Evolutionary conservation across 169 alveolate species (phyloP).

Genomic region (Cardiosporidium cionae): DNA sequence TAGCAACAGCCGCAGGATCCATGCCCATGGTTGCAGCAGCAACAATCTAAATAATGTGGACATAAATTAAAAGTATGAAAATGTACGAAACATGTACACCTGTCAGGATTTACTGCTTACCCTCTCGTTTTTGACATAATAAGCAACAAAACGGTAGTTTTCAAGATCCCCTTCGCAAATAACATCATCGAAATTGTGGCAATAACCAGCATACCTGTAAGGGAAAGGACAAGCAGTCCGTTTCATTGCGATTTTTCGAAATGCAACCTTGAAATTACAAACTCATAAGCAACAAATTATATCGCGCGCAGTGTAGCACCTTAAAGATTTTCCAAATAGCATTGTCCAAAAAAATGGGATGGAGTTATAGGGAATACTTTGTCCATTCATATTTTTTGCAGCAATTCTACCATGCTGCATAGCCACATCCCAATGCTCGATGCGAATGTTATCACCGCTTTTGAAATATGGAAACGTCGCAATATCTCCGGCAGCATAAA

Average conservation of each 20-base stretch:
- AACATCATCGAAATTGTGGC: slow-evolving; percentile 20
- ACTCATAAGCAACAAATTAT: too few species aligned
- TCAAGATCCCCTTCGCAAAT: slow-evolving; percentile 32
- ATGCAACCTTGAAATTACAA: too few species aligned
- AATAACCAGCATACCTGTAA: slow-evolving; percentile 22
- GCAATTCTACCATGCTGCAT: slow-evolving; percentile 37
- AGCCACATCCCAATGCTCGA: slow-evolving; percentile 40
- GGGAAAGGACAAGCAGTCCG: too few species aligned
- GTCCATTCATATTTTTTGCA: slow-evolving; percentile 28
- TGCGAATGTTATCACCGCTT: slow-evolving; percentile 16
- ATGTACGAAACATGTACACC: not conserved
- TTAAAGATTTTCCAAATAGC: slow-evolving; percentile 21
- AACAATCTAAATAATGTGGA: slow-evolving; percentile 1
- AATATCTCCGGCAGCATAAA: slow-evolving; percentile 37
- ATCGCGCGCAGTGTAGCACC: too few species aligned
- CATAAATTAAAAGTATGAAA: not conserved
- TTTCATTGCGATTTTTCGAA: too few species aligned
- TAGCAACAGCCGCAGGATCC: slow-evolving; percentile 34
- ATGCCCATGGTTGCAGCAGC: slow-evolving; percentile 31
- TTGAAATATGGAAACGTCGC: slow-evolving; percentile 32
- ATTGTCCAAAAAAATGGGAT: slow-evolving; percentile 37
- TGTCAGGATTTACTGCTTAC: slow-evolving; percentile 1
- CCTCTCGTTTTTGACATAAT: slow-evolving; percentile 15
- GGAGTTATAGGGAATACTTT: not conserved
- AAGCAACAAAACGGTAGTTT: slow-evolving; percentile 31